A percentile compares a stretch with the other conserved stretches of the same genome.
These are phyloP conservation scores for Tulasnella sp. DNA, from an alignment of 768 basidiomycete species.

Conservation along the genomic window DNA sequence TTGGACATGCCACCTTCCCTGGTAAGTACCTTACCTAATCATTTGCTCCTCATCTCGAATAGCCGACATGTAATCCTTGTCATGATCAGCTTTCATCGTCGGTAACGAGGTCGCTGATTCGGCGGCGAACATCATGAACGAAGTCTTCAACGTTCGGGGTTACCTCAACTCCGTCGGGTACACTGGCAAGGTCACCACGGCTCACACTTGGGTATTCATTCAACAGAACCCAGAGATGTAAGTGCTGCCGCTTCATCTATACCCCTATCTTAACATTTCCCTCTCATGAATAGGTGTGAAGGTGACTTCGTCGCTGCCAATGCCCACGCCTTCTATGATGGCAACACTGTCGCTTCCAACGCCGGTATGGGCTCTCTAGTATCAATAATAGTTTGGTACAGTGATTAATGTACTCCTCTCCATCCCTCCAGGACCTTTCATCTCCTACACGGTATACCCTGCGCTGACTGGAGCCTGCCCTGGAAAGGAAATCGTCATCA, in stretches of 20 bases:
- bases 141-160: conserved; percentile 10
- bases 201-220: conserved; percentile 14
- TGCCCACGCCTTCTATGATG: conserved; percentile 13
- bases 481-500: conserved; percentile 7
- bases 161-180: conserved; percentile 6
- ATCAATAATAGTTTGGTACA: too few relatives aligned
- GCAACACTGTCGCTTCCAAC: not conserved
- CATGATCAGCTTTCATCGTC: not conserved
- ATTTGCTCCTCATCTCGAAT: not conserved
- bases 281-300: not conserved
- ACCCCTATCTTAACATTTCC: too few relatives aligned
- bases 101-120: conserved; percentile 11
- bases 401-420: not conserved
- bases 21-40: not conserved
- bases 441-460: conserved; percentile 7
- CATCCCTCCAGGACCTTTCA: conserved; percentile 1
- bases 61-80: not conserved
- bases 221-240: conserved; percentile 10
- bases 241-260: too few relatives aligned
- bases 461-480: conserved; percentile 4
- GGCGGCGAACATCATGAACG: conserved; percentile 8
- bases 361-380: not conserved
- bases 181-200: conserved; percentile 6
- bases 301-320: not conserved
- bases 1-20: conserved; percentile 1